phyloP scores from a whole-genome alignment of 2,329 filamentous ascomycete genomes.

The Cladosporium sphaerospermum region DNA sequence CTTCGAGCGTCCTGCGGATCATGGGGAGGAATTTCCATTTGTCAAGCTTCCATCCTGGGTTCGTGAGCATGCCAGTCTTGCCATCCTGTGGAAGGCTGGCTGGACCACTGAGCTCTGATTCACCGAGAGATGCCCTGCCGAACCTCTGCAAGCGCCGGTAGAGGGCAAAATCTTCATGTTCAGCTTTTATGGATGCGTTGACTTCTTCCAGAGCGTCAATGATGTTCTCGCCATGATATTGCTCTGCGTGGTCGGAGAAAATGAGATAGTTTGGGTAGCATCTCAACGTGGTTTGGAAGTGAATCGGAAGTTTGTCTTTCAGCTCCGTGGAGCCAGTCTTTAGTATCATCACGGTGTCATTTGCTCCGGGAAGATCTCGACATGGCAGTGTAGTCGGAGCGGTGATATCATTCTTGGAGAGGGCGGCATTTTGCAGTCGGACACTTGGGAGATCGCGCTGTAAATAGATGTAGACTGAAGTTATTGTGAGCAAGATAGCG shows the following conservation, averaged over 20 bases:
- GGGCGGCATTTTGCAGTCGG: no score
- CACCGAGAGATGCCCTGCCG: slow-evolving; percentile 12
- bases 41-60: slow-evolving; percentile 31
- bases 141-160: slow-evolving; percentile 20
- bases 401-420: no score
- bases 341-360: slow-evolving; percentile 50
- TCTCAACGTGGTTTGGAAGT: slow-evolving; percentile 30
- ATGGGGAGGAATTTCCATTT: slow-evolving; percentile 53
- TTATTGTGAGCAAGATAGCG: no score
- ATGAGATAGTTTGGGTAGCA: slow-evolving; percentile 31
- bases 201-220: slow-evolving; percentile 25
- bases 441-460: no score
- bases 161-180: slow-evolving; percentile 24
- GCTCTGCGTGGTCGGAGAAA: slow-evolving; percentile 34
- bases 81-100: slow-evolving; percentile 8
- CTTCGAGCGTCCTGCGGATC: slow-evolving; percentile 29
- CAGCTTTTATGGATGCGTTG: slow-evolving; percentile 12
- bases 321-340: slow-evolving; percentile 30
- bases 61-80: slow-evolving; percentile 22
- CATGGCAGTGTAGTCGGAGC: no score
- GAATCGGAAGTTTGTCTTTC: slow-evolving; percentile 25
- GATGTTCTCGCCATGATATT: slow-evolving; percentile 29
- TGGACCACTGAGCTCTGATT: slow-evolving; percentile 13
- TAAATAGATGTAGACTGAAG: no score
- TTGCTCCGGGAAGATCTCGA: slow-evolving; percentile 25